These are phyloP conservation scores for Mortierella claussenii DNA, from an alignment of 192 early-diverging fungal species.

Conservation along the genomic window DNA sequence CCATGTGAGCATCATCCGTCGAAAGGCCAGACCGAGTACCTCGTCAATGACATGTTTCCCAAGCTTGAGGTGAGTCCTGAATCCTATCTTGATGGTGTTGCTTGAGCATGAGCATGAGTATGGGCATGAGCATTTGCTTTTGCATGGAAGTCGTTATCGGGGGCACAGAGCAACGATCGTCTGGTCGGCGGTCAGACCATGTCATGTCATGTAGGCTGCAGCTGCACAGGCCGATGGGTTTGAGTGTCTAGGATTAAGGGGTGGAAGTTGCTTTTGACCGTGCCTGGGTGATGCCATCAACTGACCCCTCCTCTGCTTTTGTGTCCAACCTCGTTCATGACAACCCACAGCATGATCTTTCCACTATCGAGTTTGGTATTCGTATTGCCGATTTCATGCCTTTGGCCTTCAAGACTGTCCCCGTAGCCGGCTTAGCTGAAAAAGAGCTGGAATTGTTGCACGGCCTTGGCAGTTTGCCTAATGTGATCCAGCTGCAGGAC, in stretches of 20 bases:
- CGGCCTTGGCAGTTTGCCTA: conserved; percentile 51
- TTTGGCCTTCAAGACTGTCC: conserved; percentile 74
- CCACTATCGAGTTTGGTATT: conserved; percentile 71
- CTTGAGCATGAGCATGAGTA: too few species aligned
- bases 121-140: too few species aligned
- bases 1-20: conserved; percentile 53
- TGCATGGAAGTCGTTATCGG: neutral
- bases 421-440: conserved; percentile 60
- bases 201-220: too few species aligned
- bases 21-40: conserved; percentile 50
- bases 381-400: conserved; percentile 66
- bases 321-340: too few species aligned
- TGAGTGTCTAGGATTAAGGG: too few species aligned
- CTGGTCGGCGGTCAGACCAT: too few species aligned
- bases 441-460: conserved; percentile 66
- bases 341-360: conserved; percentile 43
- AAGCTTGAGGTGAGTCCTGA: conserved; percentile 39
- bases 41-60: conserved; percentile 52
- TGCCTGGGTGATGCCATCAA: too few species aligned
- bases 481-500: conserved; percentile 68
- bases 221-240: too few species aligned
- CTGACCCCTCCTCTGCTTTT: too few species aligned
- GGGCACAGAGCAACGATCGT: too few species aligned
- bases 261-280: too few species aligned
- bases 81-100: neutral